Conservation (phyloP, 2,329 filamentous ascomycete genomes). For the Lizonia empirigonia region DNA sequence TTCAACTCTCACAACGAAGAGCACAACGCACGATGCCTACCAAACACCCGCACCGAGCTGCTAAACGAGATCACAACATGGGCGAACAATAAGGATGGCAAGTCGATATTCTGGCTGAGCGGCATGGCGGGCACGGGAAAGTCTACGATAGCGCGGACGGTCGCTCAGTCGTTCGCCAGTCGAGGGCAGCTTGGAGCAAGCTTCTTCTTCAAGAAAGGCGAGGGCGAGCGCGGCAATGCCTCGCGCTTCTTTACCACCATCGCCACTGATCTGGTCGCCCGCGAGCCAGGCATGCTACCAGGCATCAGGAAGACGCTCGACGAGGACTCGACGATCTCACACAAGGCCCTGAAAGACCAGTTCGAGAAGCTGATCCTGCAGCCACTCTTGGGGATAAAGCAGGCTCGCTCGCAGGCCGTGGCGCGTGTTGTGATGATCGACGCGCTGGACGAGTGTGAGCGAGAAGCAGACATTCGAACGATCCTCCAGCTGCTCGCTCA, state of each 20-base stretch:
- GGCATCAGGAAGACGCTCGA: slow-evolving; percentile 21
- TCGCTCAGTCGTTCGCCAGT: slow-evolving; percentile 22
- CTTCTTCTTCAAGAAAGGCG: slow-evolving; percentile 23
- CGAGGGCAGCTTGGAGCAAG: slow-evolving; percentile 14
- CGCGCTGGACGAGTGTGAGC: slow-evolving; percentile 42
- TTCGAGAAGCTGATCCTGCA: slow-evolving; percentile 16
- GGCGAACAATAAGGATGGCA: slow-evolving; percentile 20
- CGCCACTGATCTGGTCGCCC: slow-evolving; percentile 18
- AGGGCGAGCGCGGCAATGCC: slow-evolving; percentile 19
- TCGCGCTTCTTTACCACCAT: slow-evolving; percentile 25
- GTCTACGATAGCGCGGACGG: slow-evolving; percentile 25
- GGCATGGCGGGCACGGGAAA: slow-evolving; percentile 23
- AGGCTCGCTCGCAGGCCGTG: not conserved
- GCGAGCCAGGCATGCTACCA: slow-evolving; percentile 13
- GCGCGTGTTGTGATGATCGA: slow-evolving; percentile 24
- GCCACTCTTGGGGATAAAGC: slow-evolving; percentile 6
- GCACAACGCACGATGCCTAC: slow-evolving; percentile 28
- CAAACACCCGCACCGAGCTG: slow-evolving; percentile 31
- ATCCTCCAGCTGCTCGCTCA: slow-evolving; percentile 24
- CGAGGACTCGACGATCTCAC: slow-evolving; percentile 11
- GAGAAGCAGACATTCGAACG: slow-evolving; percentile 12
- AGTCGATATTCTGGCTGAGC: slow-evolving; percentile 41
- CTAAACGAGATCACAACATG: slow-evolving; percentile 30
- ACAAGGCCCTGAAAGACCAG: slow-evolving; percentile 10
- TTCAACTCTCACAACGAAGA: slow-evolving; percentile 25